Evolutionary conservation across 2,329 filamentous ascomycete species (phyloP).

Genomic region (Stenocarpella maydis): DNA sequence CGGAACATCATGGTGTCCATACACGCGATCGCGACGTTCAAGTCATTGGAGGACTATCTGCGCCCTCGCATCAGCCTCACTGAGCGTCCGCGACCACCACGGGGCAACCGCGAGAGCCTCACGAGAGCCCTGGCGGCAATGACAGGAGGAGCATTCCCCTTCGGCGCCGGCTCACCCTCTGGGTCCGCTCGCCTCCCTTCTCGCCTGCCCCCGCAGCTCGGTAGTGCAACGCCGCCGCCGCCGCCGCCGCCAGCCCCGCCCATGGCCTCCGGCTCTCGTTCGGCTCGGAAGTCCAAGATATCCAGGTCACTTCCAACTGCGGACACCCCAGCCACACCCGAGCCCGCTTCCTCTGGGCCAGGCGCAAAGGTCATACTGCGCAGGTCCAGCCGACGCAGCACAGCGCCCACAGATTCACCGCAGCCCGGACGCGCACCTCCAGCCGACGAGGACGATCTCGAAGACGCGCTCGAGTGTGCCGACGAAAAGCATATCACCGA

Average conservation of each 20-base stretch:
- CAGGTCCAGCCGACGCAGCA: constrained; percentile 69
- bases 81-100: constrained; percentile 66
- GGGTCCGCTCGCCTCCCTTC: constrained; percentile 56
- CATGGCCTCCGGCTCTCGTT: constrained; percentile 54
- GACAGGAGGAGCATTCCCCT: constrained; percentile 72
- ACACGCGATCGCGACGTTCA: constrained; percentile 97
- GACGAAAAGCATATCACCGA: constrained; percentile 87
- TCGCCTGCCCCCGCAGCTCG: constrained; percentile 44
- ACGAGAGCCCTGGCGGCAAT: constrained; percentile 78
- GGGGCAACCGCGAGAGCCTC: constrained; percentile 67
- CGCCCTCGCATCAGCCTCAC: constrained; percentile 85
- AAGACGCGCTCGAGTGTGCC: constrained; percentile 85
- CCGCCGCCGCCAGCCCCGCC: constrained; percentile 43
- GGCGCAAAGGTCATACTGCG: constrained; percentile 67
- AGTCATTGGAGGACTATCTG: constrained; percentile 93
- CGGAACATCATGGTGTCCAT: constrained; percentile 98
- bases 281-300: constrained; percentile 53
- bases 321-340: constrained; percentile 52
- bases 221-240: constrained; percentile 43
- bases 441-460: constrained; percentile 66
- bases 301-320: constrained; percentile 53
- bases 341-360: constrained; percentile 56
- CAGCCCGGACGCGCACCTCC: constrained; percentile 60
- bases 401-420: constrained; percentile 60
- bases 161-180: constrained; percentile 55